phyloP scores from a whole-genome alignment of 192 early-diverging fungal species.

The Backusella tarrabulga region DNA sequence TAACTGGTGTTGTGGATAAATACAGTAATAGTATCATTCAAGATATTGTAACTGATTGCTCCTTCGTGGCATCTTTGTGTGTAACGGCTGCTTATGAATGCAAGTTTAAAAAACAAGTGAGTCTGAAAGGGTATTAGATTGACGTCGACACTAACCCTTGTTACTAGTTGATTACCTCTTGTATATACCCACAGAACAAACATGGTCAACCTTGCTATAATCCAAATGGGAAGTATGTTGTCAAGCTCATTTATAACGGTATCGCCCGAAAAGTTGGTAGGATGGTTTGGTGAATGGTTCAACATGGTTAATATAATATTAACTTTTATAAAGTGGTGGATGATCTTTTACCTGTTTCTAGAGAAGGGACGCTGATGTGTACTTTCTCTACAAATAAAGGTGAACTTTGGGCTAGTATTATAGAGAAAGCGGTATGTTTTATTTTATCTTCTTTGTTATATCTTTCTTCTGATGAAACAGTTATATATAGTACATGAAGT shows the following conservation, averaged over 20 bases:
- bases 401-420: slow-evolving; percentile 81
- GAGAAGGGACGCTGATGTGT: slow-evolving; percentile 76
- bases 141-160: neutral
- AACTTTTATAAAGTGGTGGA: slow-evolving; percentile 65
- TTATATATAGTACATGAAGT: slow-evolving; percentile 74
- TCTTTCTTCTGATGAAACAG: neutral
- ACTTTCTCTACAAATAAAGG: slow-evolving; percentile 77
- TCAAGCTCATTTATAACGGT: slow-evolving; percentile 86
- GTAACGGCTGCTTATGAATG: slow-evolving; percentile 80
- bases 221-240: slow-evolving; percentile 85
- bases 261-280: slow-evolving; percentile 70
- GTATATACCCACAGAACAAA: slow-evolving; percentile 83
- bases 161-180: slow-evolving; percentile 71
- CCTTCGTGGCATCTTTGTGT: slow-evolving; percentile 91
- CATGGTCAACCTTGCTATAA: slow-evolving; percentile 76
- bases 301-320: too few relatives aligned
- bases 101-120: slow-evolving; percentile 68
- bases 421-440: slow-evolving; percentile 81
- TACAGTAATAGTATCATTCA: slow-evolving; percentile 64
- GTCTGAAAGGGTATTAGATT: neutral
- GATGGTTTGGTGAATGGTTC: neutral
- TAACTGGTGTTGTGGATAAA: neutral
- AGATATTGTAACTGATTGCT: slow-evolving; percentile 94
- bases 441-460: neutral
- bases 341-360: slow-evolving; percentile 80